phyloP scores from a whole-genome alignment of 1,139 yeast genomes.

The Suhomyces terraborum region DNA sequence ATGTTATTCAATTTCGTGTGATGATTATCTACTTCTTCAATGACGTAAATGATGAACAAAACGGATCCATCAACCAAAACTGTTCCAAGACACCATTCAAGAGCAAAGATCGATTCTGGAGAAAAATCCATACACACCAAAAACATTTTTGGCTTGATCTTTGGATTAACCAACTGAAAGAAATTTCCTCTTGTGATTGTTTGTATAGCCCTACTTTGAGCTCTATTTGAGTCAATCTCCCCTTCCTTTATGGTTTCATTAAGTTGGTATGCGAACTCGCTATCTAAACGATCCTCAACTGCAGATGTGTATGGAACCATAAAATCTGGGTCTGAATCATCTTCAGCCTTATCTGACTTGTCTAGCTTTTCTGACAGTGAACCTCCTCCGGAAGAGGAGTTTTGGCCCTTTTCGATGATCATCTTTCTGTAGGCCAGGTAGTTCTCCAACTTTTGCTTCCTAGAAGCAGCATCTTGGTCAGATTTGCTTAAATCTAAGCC shows the following conservation, averaged over 20 bases:
- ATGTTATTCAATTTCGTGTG: slow-evolving; percentile 44
- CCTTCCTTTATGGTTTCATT: slow-evolving; percentile 63
- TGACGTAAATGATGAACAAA: slow-evolving; percentile 74
- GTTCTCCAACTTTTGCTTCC: slow-evolving; percentile 48
- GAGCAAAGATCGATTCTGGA: slow-evolving; percentile 81
- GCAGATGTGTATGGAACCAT: slow-evolving; percentile 72
- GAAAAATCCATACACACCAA: slow-evolving; percentile 80
- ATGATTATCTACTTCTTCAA: slow-evolving; percentile 63
- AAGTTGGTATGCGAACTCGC: slow-evolving; percentile 61
- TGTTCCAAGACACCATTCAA: slow-evolving; percentile 90
- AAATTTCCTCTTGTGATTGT: slow-evolving; percentile 73
- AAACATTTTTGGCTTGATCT: slow-evolving; percentile 64
- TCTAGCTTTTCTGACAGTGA: slow-evolving; percentile 3
- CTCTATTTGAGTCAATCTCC: slow-evolving; percentile 57
- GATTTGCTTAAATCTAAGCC: slow-evolving; percentile 36
- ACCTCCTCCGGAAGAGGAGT: slow-evolving; percentile 1
- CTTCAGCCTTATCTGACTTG: slow-evolving; percentile 7
- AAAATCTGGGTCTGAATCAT: slow-evolving; percentile 33
- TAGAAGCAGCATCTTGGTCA: slow-evolving; percentile 50
- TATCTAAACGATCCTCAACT: slow-evolving; percentile 66
- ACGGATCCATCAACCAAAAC: slow-evolving; percentile 84
- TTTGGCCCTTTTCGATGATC: slow-evolving; percentile 35
- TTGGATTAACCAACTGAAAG: slow-evolving; percentile 54
- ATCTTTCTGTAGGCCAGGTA: slow-evolving; percentile 54
- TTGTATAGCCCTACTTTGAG: slow-evolving; percentile 60